Base-by-base conservation (phyloP, 2,329 filamentous ascomycete genomes). In the Huntiella decipiens region DNA sequence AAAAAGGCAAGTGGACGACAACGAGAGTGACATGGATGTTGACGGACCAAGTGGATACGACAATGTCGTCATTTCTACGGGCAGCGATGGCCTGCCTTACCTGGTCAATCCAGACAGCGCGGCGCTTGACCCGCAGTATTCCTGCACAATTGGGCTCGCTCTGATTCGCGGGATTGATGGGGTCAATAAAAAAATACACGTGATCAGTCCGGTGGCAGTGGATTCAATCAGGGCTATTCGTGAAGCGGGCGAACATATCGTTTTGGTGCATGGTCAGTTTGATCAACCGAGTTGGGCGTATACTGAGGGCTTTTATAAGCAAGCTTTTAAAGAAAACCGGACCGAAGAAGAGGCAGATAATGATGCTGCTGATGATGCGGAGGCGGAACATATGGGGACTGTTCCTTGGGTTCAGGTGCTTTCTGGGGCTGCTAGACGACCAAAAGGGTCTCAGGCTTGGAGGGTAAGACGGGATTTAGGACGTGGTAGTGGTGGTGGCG, bases 271-370 rank as follows among this genome's bases (percentile, higher is more conserved):
- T 45, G 80, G 80, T 2, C 77, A 72, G 52, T 73, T 82, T 46
- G 80, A 84, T 54, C 62, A 71, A 1, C 77, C 79, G 0, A 74
- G 67, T 3, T 84, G 79, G 78, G 75, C 77, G 1, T 82, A 80
- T 51, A 72, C 73, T 0, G 79, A 83, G 55, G 72, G 78, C 33
- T 52, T 77, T 12, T 68, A 74, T 51, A 53, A 58, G 31, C 57
- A 56, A 51, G 57, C 60, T 11, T 56, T 51, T 11, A 40, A 17
- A 5, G 13, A 16, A 4, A 51, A 54, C 13, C 46, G 47, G 8
- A 51, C 58, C 5, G 61, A 63, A 5, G 53, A 55, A 31, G 46
- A 58, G 28, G 60, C 60, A 13, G 61, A 60, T 3, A 58, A 57
- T 0, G 60, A 62, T 22, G 54, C 53, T 7, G 17, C 22, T 8